Evolutionary conservation across 345 rosid genomes (phyloP), one percentile per base, ranked within the genome.

Genomic region (Lagerstroemia speciosa): DNA sequence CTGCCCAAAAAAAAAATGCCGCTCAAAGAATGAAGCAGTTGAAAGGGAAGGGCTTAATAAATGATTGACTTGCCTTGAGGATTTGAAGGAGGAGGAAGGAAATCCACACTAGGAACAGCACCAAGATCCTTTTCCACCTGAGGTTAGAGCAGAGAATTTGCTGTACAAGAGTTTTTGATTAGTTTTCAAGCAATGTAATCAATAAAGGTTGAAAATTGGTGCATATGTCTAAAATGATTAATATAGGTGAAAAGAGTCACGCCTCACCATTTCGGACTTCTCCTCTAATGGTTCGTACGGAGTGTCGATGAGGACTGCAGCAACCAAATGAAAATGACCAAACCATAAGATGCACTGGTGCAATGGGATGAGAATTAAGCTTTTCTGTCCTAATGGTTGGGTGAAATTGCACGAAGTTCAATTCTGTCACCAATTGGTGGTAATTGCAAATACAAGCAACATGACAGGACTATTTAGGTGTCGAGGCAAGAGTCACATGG

Each of bases 241-340:
- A 26, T 20, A 12, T 6, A 6, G 66, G 57, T 31, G 14, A 45
- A n/a, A 24, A 1, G 50, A n/a, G 41, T 24, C 6, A 34, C 64
- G 36, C 38, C 45, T 67, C 43, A 91, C 99, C 81, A 78, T 34
- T 75, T 72, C 71, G 19, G 97, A 78, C 73, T 85, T 91, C 73
- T 91, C 85, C 86, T 91, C 91, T 72, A 93, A 74, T 2, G 96
- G 96, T 32, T 86, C 97, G 82, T 86, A 89, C 38, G 71, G 83
- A 45, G 96, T 61, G 75, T 91, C 89, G 67, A 93, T 87, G 34
- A 91, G 79, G 62, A 91, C 97, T 93, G 82, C 76, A 73, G 32
- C 37, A 26, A 29, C 30, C 32, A 67, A 36, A 15, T n/a, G n/a
- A 70, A 61, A 32, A 29, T 64, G 12, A 64, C 14, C 15, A 36